Percentiles rank a stretch among this genome's conserved stretches.
Evolutionary conservation across 2,329 filamentous ascomycete genomes (phyloP).

Genomic region (Juglanconis sp.): DNA sequence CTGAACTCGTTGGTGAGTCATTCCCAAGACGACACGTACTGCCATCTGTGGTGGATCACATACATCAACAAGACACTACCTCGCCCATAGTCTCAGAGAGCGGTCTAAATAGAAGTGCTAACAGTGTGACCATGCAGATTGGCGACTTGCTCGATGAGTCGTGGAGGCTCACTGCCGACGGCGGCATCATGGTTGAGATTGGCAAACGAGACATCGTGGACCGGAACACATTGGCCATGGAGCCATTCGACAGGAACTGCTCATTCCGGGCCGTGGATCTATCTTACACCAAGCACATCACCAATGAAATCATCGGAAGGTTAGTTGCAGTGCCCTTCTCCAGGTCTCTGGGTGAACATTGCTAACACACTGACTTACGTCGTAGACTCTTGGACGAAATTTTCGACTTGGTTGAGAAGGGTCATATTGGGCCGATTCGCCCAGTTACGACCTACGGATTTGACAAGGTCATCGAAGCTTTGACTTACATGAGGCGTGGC

Average conservation of each 20-base stretch:
- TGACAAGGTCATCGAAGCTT: constrained; percentile 25
- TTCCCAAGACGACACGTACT: no score
- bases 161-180: constrained; percentile 7
- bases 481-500: constrained; percentile 31
- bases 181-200: constrained; percentile 12
- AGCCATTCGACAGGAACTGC: constrained; percentile 20
- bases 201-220: constrained; percentile 13
- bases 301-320: no score
- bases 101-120: no score
- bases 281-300: background rate
- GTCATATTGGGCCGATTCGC: constrained; percentile 27
- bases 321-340: no score
- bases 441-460: constrained; percentile 28
- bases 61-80: no score
- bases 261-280: constrained; percentile 22
- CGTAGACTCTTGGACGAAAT: constrained; percentile 17
- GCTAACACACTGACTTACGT: no score
- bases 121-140: no score
- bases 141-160: constrained; percentile 24
- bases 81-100: no score
- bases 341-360: no score
- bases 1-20: constrained; percentile 25
- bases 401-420: constrained; percentile 19
- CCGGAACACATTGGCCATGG: constrained; percentile 21
- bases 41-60: no score